Conservation (phyloP, 2,329 filamentous ascomycete species). For the Chaetomium globosum region DNA sequence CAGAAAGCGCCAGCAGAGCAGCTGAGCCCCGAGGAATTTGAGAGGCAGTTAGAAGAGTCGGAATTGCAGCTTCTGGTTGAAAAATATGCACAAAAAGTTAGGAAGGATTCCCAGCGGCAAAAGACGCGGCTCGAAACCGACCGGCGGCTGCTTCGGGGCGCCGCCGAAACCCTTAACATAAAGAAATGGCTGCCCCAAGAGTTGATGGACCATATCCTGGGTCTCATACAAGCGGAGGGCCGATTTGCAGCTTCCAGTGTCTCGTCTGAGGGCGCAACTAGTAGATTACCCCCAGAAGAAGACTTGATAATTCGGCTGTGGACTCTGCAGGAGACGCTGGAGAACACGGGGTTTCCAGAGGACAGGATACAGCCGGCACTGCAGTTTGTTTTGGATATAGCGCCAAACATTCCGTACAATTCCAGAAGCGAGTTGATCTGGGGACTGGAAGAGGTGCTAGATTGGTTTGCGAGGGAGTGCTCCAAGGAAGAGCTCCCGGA, state of each 20-base stretch:
- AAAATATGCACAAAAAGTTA: constrained; percentile 76
- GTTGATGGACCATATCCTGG: constrained; percentile 74
- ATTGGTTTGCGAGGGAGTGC: constrained; percentile 86
- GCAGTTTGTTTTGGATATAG: constrained; percentile 67
- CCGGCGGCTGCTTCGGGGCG: constrained; percentile 74
- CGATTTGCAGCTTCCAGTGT: constrained; percentile 58
- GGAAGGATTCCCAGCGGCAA: constrained; percentile 77
- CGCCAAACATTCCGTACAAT: constrained; percentile 59
- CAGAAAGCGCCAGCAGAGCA: constrained; percentile 45
- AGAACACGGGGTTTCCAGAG: constrained; percentile 67
- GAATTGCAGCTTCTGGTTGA: constrained; percentile 87
- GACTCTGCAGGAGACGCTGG: constrained; percentile 76
- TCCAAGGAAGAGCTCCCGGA: constrained; percentile 68
- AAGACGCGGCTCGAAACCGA: constrained; percentile 80
- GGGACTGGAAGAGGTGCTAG: constrained; percentile 84
- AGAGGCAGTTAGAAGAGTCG: constrained; percentile 84
- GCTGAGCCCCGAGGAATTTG: constrained; percentile 83
- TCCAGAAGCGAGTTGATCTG: constrained; percentile 68
- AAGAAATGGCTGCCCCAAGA: constrained; percentile 80
- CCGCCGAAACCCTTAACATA: constrained; percentile 72
- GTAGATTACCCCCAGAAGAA: constrained; percentile 69
- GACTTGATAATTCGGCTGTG: constrained; percentile 79
- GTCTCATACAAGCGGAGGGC: constrained; percentile 68
- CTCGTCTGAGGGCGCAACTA: constrained; percentile 50
- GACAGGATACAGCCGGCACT: constrained; percentile 65